These are phyloP conservation scores for Xylaria sp. DNA, from an alignment of 2,329 filamentous ascomycete genomes.

Conservation along the genomic window DNA sequence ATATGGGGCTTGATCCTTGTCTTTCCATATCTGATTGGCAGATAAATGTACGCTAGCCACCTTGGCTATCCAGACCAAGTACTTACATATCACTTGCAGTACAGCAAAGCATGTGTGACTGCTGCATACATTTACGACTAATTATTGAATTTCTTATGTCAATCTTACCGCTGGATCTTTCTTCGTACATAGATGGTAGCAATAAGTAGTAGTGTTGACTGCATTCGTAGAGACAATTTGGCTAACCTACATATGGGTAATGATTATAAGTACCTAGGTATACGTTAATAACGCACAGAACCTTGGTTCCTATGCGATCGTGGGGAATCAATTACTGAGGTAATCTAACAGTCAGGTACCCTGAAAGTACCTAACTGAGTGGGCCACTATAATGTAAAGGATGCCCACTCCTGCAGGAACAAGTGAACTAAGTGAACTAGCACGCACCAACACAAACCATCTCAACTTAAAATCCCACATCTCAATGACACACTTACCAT, in stretches of 20 bases:
- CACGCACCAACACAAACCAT: not conserved
- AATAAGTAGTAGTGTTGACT: not conserved
- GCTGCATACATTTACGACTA: too few relatives aligned
- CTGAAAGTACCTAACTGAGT: not conserved
- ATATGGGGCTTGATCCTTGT: not conserved
- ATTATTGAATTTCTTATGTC: not conserved
- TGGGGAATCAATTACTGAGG: not conserved
- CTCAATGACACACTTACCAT: not conserved
- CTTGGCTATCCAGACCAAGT: not conserved
- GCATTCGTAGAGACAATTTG: not conserved
- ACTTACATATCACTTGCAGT: not conserved
- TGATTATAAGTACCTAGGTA: too few relatives aligned
- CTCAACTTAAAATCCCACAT: conserved; percentile 1
- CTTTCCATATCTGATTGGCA: not conserved
- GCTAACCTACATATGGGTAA: too few relatives aligned
- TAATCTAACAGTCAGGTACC: conserved; percentile 1
- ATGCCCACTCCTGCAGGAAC: conserved; percentile 28
- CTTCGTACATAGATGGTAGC: not conserved
- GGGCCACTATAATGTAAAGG: not conserved
- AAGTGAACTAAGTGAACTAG: not conserved
- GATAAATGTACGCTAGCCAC: not conserved
- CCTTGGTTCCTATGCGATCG: not conserved
- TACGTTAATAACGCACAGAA: not conserved
- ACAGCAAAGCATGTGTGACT: not conserved
- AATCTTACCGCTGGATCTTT: not conserved